These are phyloP conservation scores for Phytopythium helicoides DNA, from an alignment of 352 stramenopile genomes.

Conservation along the genomic window DNA sequence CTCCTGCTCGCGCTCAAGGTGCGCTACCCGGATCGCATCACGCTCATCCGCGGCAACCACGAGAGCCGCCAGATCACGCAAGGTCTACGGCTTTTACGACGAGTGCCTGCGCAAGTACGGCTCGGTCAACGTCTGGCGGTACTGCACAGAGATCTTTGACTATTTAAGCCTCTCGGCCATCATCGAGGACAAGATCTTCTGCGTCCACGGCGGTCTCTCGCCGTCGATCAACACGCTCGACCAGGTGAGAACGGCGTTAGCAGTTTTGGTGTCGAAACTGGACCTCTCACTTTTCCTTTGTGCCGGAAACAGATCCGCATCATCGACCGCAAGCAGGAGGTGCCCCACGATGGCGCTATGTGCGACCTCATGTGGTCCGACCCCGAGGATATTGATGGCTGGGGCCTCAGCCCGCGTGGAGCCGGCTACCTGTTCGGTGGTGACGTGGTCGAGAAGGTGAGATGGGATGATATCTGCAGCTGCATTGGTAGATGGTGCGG, in stretches of 20 bases:
- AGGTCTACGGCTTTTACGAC: slow-evolving; percentile 84
- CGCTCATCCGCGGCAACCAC: slow-evolving; percentile 99
- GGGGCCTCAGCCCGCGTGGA: slow-evolving; percentile 96
- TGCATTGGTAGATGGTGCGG: slow-evolving; percentile 1
- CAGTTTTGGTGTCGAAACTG: too few relatives aligned
- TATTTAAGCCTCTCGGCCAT: slow-evolving; percentile 98
- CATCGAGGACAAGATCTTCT: slow-evolving; percentile 99
- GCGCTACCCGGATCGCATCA: slow-evolving; percentile 98
- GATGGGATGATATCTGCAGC: background rate
- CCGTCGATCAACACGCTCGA: slow-evolving; percentile 90
- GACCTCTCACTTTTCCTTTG: too few relatives aligned
- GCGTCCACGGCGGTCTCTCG: slow-evolving; percentile 98
- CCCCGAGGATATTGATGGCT: slow-evolving; percentile 98
- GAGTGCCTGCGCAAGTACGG: slow-evolving; percentile 95
- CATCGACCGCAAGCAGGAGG: slow-evolving; percentile 98
- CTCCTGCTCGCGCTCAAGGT: slow-evolving; percentile 98
- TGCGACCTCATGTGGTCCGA: slow-evolving; percentile 97
- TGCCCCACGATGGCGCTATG: slow-evolving; percentile 98
- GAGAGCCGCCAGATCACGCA: slow-evolving; percentile 98
- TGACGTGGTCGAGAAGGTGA: slow-evolving; percentile 95
- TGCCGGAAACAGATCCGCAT: slow-evolving; percentile 83
- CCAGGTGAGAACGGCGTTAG: too few relatives aligned
- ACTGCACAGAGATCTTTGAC: slow-evolving; percentile 99
- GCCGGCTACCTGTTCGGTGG: slow-evolving; percentile 98
- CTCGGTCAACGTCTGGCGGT: slow-evolving; percentile 98